Evolutionary conservation across 805 yeast species (phyloP).

Genomic region (Ogataea saltuana): DNA sequence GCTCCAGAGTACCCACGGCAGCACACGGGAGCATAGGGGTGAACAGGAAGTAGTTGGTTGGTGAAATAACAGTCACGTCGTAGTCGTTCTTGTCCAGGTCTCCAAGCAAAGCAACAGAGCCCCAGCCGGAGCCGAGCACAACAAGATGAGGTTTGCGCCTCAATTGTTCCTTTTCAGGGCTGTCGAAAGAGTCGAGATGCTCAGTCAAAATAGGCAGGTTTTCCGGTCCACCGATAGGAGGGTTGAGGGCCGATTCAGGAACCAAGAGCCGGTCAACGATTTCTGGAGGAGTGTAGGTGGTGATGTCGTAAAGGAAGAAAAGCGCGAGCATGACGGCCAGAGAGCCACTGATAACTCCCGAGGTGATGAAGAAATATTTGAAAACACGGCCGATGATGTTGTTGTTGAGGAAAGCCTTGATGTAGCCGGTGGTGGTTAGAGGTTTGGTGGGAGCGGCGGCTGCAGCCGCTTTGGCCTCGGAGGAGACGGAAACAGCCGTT

Average conservation of each 20-base stretch:
- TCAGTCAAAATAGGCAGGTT: constrained; percentile 61
- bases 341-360: constrained; percentile 47
- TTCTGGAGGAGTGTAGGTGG: constrained; percentile 54
- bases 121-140: constrained; percentile 72
- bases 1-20: constrained; percentile 69
- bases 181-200: constrained; percentile 59
- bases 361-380: constrained; percentile 37
- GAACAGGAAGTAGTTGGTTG: constrained; percentile 67
- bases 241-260: constrained; percentile 53
- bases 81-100: constrained; percentile 53
- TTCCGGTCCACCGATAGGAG: constrained; percentile 68
- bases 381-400: constrained; percentile 36
- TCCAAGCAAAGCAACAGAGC: constrained; percentile 60
- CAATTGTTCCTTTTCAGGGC: constrained; percentile 43
- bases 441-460: background rate
- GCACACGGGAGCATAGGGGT: constrained; percentile 72
- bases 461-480: background rate
- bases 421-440: background rate
- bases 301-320: constrained; percentile 64
- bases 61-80: constrained; percentile 66
- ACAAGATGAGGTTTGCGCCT: constrained; percentile 58
- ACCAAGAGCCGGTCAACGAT: constrained; percentile 47
- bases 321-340: constrained; percentile 43
- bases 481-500: no score
- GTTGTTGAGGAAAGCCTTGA: constrained; percentile 20